A percentile compares a stretch with the other conserved stretches of the same genome.
These are phyloP conservation scores for Cetradonia linearis DNA, from an alignment of 495 filamentous ascomycete genomes.

Conservation along the genomic window DNA sequence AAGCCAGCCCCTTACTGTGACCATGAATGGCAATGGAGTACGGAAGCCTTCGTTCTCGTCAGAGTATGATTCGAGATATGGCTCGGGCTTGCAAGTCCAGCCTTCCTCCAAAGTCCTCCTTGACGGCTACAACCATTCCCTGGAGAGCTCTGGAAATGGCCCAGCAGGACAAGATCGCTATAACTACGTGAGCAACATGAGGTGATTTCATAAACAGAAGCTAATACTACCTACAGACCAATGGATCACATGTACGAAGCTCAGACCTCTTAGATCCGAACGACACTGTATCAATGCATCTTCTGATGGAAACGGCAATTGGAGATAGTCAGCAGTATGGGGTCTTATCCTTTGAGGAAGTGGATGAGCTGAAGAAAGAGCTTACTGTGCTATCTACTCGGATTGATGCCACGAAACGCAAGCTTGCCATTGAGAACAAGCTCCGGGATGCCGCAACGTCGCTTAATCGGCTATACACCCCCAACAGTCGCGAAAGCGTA, in stretches of 20 bases:
- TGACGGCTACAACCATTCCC: slow-evolving; percentile 38
- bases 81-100: slow-evolving; percentile 29
- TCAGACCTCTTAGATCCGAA: slow-evolving; percentile 38
- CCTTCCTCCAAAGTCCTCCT: slow-evolving; percentile 35
- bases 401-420: slow-evolving; percentile 69
- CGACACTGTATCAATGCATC: slow-evolving; percentile 62
- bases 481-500: slow-evolving; percentile 36
- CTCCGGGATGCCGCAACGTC: slow-evolving; percentile 86
- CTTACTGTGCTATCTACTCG: slow-evolving; percentile 54
- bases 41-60: slow-evolving; percentile 40
- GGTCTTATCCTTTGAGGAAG: slow-evolving; percentile 79
- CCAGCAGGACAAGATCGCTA: slow-evolving; percentile 2
- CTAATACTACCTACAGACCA: slow-evolving; percentile 15
- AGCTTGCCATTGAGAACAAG: slow-evolving; percentile 84
- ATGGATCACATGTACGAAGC: slow-evolving; percentile 30
- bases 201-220: not conserved
- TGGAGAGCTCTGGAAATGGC: slow-evolving; percentile 13
- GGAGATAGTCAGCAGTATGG: slow-evolving; percentile 75
- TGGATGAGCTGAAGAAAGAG: slow-evolving; percentile 85
- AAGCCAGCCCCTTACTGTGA: slow-evolving; percentile 12
- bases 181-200: slow-evolving; percentile 4
- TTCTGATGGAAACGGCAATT: slow-evolving; percentile 88
- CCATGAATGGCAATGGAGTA: slow-evolving; percentile 37
- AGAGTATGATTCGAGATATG: slow-evolving; percentile 39
- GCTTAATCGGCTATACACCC: slow-evolving; percentile 64